phyloP scores from a whole-genome alignment of 169 alveolate genomes.

The Plasmodium inui region DNA sequence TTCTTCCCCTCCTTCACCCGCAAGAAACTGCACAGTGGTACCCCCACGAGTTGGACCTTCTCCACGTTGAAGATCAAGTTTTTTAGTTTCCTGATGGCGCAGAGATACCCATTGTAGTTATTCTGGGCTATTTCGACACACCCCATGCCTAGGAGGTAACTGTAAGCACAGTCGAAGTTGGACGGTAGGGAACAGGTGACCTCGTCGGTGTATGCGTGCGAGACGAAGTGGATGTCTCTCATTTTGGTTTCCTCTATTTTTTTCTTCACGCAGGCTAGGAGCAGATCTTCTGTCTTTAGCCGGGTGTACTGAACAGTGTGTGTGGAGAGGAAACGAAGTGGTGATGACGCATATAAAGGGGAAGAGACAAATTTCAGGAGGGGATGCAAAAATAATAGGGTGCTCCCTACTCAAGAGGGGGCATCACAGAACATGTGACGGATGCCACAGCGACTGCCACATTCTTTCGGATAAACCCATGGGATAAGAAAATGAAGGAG shows the following conservation, averaged over 20 bases:
- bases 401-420: too few species aligned
- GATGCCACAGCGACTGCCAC: not conserved
- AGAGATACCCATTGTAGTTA: constrained; percentile 92
- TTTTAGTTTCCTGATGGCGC: constrained; percentile 87
- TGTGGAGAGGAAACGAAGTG: not conserved
- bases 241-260: not conserved
- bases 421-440: not conserved
- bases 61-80: constrained; percentile 48
- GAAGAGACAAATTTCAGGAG: not conserved
- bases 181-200: constrained; percentile 97
- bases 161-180: constrained; percentile 95
- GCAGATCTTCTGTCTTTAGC: constrained; percentile 18
- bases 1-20: not conserved
- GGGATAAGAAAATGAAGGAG: too few species aligned
- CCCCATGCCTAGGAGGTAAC: constrained; percentile 94
- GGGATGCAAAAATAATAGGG: too few species aligned
- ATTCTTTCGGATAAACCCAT: not conserved
- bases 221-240: not conserved
- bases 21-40: constrained; percentile 17
- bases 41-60: constrained; percentile 17
- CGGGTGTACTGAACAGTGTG: constrained; percentile 5
- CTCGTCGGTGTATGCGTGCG: constrained; percentile 83
- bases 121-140: constrained; percentile 90
- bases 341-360: not conserved
- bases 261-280: constrained; percentile 15